These are phyloP conservation scores for Lyophyllum atratum DNA, from an alignment of 768 basidiomycete genomes.

Conservation along the genomic window DNA sequence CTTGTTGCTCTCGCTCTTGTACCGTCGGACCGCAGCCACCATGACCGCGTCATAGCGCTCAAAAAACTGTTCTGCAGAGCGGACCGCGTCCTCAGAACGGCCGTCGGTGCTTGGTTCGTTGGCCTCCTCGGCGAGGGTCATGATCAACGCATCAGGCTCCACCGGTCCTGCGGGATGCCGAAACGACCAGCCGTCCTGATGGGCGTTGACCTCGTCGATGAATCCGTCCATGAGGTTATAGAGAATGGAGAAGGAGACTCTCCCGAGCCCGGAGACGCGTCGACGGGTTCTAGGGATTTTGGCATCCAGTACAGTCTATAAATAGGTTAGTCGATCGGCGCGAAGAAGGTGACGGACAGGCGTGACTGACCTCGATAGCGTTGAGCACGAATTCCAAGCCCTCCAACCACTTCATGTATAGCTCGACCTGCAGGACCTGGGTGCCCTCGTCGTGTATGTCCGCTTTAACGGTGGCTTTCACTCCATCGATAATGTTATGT, in stretches of 20 bases:
- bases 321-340: background rate
- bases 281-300: constrained; percentile 38
- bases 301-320: constrained; percentile 36
- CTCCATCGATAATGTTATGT: constrained; percentile 32
- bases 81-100: constrained; percentile 39
- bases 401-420: constrained; percentile 44
- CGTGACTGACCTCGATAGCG: constrained; percentile 36
- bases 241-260: constrained; percentile 40
- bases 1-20: constrained; percentile 41
- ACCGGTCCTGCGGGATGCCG: constrained; percentile 24
- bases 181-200: constrained; percentile 44
- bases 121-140: constrained; percentile 47
- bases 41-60: constrained; percentile 37
- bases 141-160: constrained; percentile 36
- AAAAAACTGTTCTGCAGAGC: constrained; percentile 35
- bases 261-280: constrained; percentile 38
- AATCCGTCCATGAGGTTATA: constrained; percentile 46
- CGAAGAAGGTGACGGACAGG: background rate
- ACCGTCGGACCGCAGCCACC: constrained; percentile 35
- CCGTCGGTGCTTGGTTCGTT: constrained; percentile 41
- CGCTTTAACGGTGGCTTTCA: constrained; percentile 32
- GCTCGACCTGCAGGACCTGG: constrained; percentile 41
- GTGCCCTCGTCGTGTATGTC: constrained; percentile 25
- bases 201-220: constrained; percentile 43
- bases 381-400: constrained; percentile 38